Percentiles rank a stretch among this genome's conserved stretches.
Conservation (phyloP, 495 filamentous ascomycete species). For the Podospora conica region DNA sequence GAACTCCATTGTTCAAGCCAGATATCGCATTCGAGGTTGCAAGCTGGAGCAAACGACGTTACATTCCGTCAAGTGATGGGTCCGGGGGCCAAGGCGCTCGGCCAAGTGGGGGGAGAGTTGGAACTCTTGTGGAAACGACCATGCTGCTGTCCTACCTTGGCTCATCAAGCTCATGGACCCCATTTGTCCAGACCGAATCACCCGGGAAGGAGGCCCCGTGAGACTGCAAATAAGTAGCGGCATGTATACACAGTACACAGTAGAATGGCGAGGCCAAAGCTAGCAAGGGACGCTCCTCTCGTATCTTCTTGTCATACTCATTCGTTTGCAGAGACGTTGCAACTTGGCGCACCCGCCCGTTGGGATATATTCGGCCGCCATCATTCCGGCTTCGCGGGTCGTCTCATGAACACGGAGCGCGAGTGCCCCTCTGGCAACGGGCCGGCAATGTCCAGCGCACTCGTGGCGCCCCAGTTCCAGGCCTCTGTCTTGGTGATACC, state of each 20-base stretch:
- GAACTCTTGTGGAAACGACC: neutral
- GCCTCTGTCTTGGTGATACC: conserved; percentile 12
- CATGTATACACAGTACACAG: neutral
- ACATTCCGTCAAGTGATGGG: neutral
- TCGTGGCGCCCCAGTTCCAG: conserved; percentile 22
- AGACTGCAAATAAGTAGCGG: neutral
- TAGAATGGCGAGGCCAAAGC: neutral
- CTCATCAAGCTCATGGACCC: neutral
- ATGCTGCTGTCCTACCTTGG: neutral
- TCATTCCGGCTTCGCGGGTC: conserved; percentile 9
- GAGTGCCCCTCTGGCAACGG: conserved; percentile 16
- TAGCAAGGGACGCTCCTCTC: neutral
- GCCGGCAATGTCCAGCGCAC: conserved; percentile 17
- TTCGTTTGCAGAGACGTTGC: neutral
- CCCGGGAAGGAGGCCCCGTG: neutral
- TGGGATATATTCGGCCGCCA: neutral
- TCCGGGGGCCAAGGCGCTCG: neutral
- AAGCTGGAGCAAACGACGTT: neutral
- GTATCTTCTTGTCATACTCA: neutral
- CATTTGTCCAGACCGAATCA: neutral
- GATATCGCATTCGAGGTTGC: neutral
- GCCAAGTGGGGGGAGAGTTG: neutral
- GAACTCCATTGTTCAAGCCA: neutral
- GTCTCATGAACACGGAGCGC: conserved; percentile 26
- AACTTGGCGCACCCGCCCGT: neutral